Evolutionary conservation across 495 filamentous ascomycete genomes (phyloP).

Genomic region (Aspergillus asperescens): DNA sequence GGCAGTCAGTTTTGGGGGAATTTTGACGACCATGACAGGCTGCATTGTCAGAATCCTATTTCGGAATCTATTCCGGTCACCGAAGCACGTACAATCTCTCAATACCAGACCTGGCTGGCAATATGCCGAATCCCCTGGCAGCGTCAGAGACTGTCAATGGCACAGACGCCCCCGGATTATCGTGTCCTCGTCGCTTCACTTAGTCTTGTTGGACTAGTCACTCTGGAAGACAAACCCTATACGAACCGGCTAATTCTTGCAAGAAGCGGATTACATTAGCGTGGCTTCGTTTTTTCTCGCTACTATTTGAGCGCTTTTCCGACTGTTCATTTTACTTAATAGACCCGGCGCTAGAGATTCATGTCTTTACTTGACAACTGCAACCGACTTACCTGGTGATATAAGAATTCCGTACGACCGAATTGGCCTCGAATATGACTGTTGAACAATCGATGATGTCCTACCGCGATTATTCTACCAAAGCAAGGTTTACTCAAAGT

Average conservation of each 20-base stretch:
- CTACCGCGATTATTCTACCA: too few species aligned
- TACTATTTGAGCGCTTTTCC: background rate
- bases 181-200: background rate
- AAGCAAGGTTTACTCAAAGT: too few species aligned
- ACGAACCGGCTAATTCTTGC: background rate
- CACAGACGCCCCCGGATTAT: background rate
- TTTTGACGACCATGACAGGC: background rate
- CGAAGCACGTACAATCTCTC: too few species aligned
- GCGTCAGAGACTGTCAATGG: background rate
- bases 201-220: background rate
- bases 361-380: too few species aligned
- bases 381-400: too few species aligned
- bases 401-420: too few species aligned
- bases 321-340: background rate
- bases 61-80: background rate
- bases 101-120: background rate
- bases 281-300: background rate
- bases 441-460: too few species aligned
- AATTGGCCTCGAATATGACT: too few species aligned
- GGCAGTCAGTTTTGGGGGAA: background rate
- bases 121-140: background rate
- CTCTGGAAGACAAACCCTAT: background rate
- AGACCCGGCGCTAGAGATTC: background rate
- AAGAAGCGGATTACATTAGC: background rate
- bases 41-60: background rate